These are phyloP conservation scores for Penicillium daleae DNA, from an alignment of 495 filamentous ascomycete species.

Conservation along the genomic window DNA sequence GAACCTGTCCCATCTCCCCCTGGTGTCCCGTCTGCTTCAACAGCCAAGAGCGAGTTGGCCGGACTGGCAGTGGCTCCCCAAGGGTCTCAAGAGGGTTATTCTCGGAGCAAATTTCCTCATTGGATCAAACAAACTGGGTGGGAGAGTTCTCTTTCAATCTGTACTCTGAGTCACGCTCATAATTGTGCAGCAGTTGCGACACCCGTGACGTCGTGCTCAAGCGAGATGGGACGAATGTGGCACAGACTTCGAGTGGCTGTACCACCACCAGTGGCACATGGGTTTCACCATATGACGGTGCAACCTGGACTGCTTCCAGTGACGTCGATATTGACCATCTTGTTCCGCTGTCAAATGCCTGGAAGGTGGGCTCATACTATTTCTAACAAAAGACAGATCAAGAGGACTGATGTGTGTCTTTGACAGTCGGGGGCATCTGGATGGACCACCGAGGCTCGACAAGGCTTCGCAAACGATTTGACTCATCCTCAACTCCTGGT, in stretches of 20 bases:
- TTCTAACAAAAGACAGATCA: not conserved
- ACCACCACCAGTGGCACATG: conserved; percentile 62
- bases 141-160: not conserved
- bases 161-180: not conserved
- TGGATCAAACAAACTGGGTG: conserved; percentile 61
- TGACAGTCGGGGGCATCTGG: conserved; percentile 45
- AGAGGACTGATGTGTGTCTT: not conserved
- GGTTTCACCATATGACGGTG: conserved; percentile 70
- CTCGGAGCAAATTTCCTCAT: conserved; percentile 66
- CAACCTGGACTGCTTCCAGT: conserved; percentile 63
- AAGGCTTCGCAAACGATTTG: conserved; percentile 74
- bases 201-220: conserved; percentile 68
- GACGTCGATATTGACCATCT: conserved; percentile 80
- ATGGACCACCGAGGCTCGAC: conserved; percentile 64
- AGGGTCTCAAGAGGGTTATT: conserved; percentile 57
- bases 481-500: conserved; percentile 70
- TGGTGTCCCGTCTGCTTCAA: conserved; percentile 58
- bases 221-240: conserved; percentile 66
- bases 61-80: conserved; percentile 56
- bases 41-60: conserved; percentile 58
- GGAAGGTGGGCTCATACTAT: conserved; percentile 58
- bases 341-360: conserved; percentile 74
- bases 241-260: conserved; percentile 50
- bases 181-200: conserved; percentile 56
- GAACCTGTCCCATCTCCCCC: conserved; percentile 46